Evolutionary conservation across 1,139 yeast genomes (phyloP).

Genomic region (Scheffersomyces titani): DNA sequence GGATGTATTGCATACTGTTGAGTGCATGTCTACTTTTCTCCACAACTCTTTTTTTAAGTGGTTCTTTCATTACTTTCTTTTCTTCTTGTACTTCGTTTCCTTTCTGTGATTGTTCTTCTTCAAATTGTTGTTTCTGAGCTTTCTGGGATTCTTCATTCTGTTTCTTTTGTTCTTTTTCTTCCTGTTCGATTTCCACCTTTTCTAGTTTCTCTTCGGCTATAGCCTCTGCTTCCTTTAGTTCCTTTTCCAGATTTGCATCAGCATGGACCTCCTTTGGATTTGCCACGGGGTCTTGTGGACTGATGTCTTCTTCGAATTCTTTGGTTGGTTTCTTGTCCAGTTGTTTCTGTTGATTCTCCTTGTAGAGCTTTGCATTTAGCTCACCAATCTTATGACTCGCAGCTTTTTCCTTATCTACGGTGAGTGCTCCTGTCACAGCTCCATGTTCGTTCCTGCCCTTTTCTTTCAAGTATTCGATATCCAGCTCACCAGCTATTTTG

Average conservation of each 20-base stretch:
- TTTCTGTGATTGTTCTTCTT: neutral
- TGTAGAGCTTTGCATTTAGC: constrained; percentile 10
- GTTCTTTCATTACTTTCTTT: constrained; percentile 1
- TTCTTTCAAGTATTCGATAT: constrained; percentile 16
- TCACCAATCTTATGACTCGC: constrained; percentile 16
- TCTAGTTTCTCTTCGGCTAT: constrained; percentile 1
- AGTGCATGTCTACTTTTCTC: constrained; percentile 22
- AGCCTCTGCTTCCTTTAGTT: constrained; percentile 4
- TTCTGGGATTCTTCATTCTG: constrained; percentile 3
- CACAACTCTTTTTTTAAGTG: neutral
- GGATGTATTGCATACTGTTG: constrained; percentile 26
- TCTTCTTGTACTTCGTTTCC: constrained; percentile 3
- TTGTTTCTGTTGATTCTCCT: constrained; percentile 7
- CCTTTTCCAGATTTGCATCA: neutral
- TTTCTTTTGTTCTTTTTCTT: constrained; percentile 1
- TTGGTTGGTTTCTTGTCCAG: constrained; percentile 5
- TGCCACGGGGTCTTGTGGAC: neutral
- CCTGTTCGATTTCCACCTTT: constrained; percentile 7
- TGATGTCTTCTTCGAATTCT: constrained; percentile 3
- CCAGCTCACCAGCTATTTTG: constrained; percentile 30
- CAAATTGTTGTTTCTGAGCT: constrained; percentile 3
- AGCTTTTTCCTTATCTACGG: constrained; percentile 16
- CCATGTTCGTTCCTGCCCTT: constrained; percentile 12
- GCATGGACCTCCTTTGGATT: neutral
- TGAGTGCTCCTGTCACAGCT: constrained; percentile 11